Percentiles rank a stretch among this genome's conserved stretches.
Evolutionary conservation across 2,329 filamentous ascomycete genomes (phyloP).

Genomic region (Pseudofabraea citricarpa): DNA sequence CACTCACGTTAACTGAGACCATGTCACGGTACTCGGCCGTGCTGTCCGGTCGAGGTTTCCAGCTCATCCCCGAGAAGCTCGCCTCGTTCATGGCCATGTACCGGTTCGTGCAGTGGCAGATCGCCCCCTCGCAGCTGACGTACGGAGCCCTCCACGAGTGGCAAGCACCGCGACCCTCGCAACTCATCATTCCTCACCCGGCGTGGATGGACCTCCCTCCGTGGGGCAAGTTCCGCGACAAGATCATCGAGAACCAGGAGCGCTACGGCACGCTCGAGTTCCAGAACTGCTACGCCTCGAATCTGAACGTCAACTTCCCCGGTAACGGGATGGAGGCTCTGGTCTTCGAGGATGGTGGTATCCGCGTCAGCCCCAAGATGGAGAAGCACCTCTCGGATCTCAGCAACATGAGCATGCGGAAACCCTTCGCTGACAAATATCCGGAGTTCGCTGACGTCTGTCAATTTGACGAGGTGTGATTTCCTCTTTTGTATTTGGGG

Average conservation of each 20-base stretch:
- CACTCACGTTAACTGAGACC: constrained; percentile 15
- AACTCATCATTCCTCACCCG: constrained; percentile 21
- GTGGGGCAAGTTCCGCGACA: constrained; percentile 23
- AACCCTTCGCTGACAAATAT: constrained; percentile 24
- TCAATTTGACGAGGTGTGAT: constrained; percentile 22
- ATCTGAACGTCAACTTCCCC: constrained; percentile 23
- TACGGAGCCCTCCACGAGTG: constrained; percentile 21
- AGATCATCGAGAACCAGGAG: constrained; percentile 21
- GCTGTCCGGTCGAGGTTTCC: constrained; percentile 20
- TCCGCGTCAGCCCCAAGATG: constrained; percentile 17
- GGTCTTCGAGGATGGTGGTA: constrained; percentile 19
- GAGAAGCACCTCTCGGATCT: constrained; percentile 22
- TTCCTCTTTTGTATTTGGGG: too few species aligned
- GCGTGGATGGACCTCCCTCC: constrained; percentile 27
- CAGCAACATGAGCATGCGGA: constrained; percentile 24
- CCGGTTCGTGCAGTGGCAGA: constrained; percentile 25
- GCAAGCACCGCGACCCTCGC: constrained; percentile 19
- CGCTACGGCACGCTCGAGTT: constrained; percentile 23
- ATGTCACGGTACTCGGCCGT: constrained; percentile 23
- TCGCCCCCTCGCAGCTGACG: constrained; percentile 19
- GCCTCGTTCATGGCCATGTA: constrained; percentile 28
- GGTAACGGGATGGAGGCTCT: constrained; percentile 20
- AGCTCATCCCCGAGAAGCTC: constrained; percentile 23
- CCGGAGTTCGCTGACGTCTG: constrained; percentile 25
- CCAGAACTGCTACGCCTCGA: constrained; percentile 21